Percentiles rank a stretch among this genome's conserved stretches.
Evolutionary conservation across 108 stramenopile species (phyloP).

Genomic region (Schizochytrium sp.): DNA sequence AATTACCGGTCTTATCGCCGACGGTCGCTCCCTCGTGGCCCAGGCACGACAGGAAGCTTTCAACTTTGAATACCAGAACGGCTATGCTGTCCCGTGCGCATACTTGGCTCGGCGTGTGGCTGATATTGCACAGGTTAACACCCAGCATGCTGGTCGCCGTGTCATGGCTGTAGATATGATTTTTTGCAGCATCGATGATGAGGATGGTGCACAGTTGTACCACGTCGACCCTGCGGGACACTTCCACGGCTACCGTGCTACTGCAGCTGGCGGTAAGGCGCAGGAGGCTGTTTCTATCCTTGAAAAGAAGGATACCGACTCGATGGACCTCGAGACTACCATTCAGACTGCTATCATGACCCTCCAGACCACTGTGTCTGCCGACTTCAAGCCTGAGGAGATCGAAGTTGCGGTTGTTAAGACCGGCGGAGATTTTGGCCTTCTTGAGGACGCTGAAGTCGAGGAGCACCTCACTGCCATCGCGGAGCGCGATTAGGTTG

Average conservation of each 20-base stretch:
- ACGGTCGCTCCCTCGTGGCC: constrained; percentile 81
- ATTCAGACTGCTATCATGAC: constrained; percentile 89
- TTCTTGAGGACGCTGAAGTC: constrained; percentile 91
- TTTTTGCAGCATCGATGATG: constrained; percentile 95
- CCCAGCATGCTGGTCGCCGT: constrained; percentile 92
- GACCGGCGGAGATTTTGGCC: constrained; percentile 76
- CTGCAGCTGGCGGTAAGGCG: constrained; percentile 92
- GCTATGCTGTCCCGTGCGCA: constrained; percentile 89
- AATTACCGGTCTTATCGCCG: constrained; percentile 84
- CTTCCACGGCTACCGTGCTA: constrained; percentile 92
- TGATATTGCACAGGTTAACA: constrained; percentile 97
- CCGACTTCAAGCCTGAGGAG: constrained; percentile 94
- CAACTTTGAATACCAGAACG: constrained; percentile 94
- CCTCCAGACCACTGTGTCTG: constrained; percentile 91
- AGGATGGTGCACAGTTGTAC: constrained; percentile 91
- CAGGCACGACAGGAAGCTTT: constrained; percentile 93
- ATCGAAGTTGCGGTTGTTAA: constrained; percentile 91
- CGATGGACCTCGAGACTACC: constrained; percentile 77
- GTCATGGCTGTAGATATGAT: constrained; percentile 89
- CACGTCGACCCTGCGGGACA: constrained; percentile 99
- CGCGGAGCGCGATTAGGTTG: constrained; percentile 81
- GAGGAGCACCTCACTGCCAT: constrained; percentile 96
- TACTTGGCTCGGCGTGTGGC: constrained; percentile 94
- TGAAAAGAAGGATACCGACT: constrained; percentile 90
- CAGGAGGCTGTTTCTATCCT: constrained; percentile 98